Base-by-base conservation (phyloP, 495 filamentous ascomycete genomes). In the Hypomontagnella submonticulosa region DNA sequence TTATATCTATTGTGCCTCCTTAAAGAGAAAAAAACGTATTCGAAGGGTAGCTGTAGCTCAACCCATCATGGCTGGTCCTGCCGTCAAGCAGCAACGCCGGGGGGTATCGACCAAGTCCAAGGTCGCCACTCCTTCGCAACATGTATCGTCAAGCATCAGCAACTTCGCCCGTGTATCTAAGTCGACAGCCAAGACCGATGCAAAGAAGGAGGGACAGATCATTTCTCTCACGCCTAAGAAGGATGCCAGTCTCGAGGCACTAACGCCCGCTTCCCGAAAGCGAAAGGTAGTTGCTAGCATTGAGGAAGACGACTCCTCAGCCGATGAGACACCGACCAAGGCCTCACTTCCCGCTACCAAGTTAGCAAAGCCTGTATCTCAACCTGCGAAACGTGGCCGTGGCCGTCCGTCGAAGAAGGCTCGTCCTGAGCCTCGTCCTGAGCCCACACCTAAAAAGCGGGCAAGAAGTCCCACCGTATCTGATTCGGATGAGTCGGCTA, bases 111-210 rank as follows among this genome's bases (percentile, higher is more conserved):
- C 57, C 42, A 59, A 56, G 20, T 43, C 66, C 27, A 69, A 67
- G 52, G 63, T 38, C 32, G 47, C 58, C 13, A 27, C 53, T 32
- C 13, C 66, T 34, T 61, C 69, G 11, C 42, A 62, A 16, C 42
- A 65, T n/a, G 37, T 60, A n/a, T 53, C 69, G 5, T 63, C 70
- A 4, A 66, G 16, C 59, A 75, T 80, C 53, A 68, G 58, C 74
- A 77, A 53, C 59, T 80, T 78, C 62, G 57, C 71, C 20, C 78
- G 77, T 50, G 63, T 81, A 57, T 80, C 80, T 4, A 81, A 81
- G 67, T 46, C 63, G 18, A 23, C 49, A 33, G 51, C 41, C 15
- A 63, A 75, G 49, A 62, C 57, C 23, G 57, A 59, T 3, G 13
- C 56, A 16, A 68, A 71, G 34, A 81, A 83, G 61, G 70, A 76